Evolutionary conservation across 768 basidiomycete genomes (phyloP).

Genomic region (Fomitopsis serialis): DNA sequence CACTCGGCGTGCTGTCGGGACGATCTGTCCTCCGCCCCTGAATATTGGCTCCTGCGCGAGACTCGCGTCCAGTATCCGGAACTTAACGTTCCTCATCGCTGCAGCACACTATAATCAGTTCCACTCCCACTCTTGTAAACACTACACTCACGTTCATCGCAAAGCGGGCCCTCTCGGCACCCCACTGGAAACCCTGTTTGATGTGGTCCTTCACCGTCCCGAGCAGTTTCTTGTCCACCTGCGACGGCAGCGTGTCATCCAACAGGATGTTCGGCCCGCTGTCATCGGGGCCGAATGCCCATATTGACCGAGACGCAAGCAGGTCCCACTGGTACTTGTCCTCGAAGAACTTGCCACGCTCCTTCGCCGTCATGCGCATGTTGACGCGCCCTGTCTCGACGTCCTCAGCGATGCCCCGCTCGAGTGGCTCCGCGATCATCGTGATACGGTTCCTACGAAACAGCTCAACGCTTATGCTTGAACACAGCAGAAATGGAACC

Average conservation of each 20-base stretch:
- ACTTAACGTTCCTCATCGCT: conserved; percentile 99
- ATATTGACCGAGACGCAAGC: conserved; percentile 95
- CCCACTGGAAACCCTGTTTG: conserved; percentile 99
- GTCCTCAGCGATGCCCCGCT: conserved; percentile 93
- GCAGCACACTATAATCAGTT: conserved; percentile 5
- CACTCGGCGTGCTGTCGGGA: conserved; percentile 96
- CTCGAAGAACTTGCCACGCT: conserved; percentile 93
- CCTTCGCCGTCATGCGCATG: conserved; percentile 93
- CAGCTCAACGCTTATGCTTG: conserved; percentile 10
- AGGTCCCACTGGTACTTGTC: conserved; percentile 98
- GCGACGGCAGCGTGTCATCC: conserved; percentile 94
- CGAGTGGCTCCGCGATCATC: conserved; percentile 98
- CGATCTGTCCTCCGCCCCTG: conserved; percentile 97
- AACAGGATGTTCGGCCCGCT: conserved; percentile 89
- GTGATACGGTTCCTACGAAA: conserved; percentile 85
- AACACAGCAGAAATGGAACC: conserved; percentile 22
- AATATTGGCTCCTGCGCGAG: conserved; percentile 95
- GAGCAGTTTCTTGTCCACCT: conserved; percentile 92
- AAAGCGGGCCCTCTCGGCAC: conserved; percentile 95
- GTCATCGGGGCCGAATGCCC: conserved; percentile 99
- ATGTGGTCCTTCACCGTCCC: conserved; percentile 89
- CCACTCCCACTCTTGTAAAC: neutral
- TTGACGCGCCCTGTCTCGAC: conserved; percentile 90
- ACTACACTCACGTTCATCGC: conserved; percentile 88
- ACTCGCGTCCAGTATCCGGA: conserved; percentile 89